phyloP scores from a whole-genome alignment of 2,329 filamentous ascomycete genomes.

The Aspergillus glaucus region DNA sequence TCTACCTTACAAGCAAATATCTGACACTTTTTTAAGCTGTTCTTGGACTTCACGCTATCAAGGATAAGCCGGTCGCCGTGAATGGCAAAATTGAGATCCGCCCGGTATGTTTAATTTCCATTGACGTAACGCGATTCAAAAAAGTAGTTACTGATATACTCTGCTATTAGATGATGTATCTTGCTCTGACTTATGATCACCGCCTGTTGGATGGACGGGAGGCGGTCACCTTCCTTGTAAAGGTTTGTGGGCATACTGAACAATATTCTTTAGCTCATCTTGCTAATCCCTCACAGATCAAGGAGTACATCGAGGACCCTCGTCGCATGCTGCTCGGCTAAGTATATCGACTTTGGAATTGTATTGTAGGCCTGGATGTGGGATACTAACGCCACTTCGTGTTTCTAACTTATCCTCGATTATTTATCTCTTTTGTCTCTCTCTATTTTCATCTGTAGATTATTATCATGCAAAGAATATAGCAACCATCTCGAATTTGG shows the following conservation, averaged over 20 bases:
- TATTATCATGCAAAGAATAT: slow-evolving; percentile 10
- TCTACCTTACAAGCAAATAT: slow-evolving; percentile 1
- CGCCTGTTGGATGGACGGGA: slow-evolving; percentile 90
- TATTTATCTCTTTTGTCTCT: neutral
- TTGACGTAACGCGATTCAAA: neutral
- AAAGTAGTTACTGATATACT: slow-evolving; percentile 8
- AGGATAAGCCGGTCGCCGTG: slow-evolving; percentile 81
- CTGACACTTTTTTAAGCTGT: slow-evolving; percentile 50
- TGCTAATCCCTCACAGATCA: slow-evolving; percentile 48
- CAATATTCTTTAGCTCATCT: neutral
- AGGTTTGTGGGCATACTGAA: slow-evolving; percentile 42
- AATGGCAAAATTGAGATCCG: slow-evolving; percentile 93
- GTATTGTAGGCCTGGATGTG: neutral
- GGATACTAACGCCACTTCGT: neutral
- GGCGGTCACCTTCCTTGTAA: slow-evolving; percentile 91
- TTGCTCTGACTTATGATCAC: slow-evolving; percentile 96
- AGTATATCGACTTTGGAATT: neutral
- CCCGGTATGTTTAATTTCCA: slow-evolving; percentile 47
- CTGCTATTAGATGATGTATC: slow-evolving; percentile 80
- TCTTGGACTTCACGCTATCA: slow-evolving; percentile 90
- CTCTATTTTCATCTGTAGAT: slow-evolving; percentile 20
- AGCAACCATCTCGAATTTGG: slow-evolving; percentile 2
- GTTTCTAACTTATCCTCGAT: neutral
- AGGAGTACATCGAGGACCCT: slow-evolving; percentile 96
- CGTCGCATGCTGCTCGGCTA: slow-evolving; percentile 72